Base-by-base conservation (phyloP, 2,329 filamentous ascomycete species). In the Hypocrella siamensis region DNA sequence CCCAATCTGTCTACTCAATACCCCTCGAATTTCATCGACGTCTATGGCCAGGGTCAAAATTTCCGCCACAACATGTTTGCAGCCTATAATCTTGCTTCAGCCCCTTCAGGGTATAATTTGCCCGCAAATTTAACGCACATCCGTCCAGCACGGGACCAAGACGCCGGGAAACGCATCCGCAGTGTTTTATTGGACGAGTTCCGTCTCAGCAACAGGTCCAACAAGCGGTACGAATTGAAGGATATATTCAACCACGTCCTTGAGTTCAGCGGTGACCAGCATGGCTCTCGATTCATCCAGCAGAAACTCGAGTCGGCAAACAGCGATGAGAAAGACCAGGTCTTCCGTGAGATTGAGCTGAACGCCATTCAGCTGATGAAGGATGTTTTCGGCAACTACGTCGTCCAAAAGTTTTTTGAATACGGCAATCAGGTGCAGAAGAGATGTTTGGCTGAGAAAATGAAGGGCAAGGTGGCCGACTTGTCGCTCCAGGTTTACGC, bases 341-440 rank as follows among this genome's bases (percentile, higher is more conserved):
- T 96, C 1, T 96, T 94, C 60, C 65, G 68, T 1, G 90, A 96
- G 53, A 84, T 98, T 28, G 70, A 81, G 43, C 71, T 75, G 1
- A 90, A 98, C 42, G 75, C 79, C 2, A 56, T 93, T 19, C 84
- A 88, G 47, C 61, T 98, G 30, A 94, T 93, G 84, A 88, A 79
- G 28, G 90, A 96, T 51, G 79, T 96, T 0, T 98, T 94, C 48
- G 90, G 90, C 33, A 98, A 98, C 53, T 98, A 96, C 48, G 90
- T 98, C 22, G 86, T 96, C 25, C 90, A 98, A 48, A 96, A 94
- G 52, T 77, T 96, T 49, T 94, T 96, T 39, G 88, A 96, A 51
- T 84, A 96, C 51, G 88, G 90, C 25, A 92, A 84, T 43, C 86
- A 93, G 54, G 70, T 77, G 0, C 90, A 98, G 58, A 98, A 98